Evolutionary conservation across 768 basidiomycete species (phyloP), one percentile per base, ranked within the genome.

Genomic region (Cubamyces lactineus): DNA sequence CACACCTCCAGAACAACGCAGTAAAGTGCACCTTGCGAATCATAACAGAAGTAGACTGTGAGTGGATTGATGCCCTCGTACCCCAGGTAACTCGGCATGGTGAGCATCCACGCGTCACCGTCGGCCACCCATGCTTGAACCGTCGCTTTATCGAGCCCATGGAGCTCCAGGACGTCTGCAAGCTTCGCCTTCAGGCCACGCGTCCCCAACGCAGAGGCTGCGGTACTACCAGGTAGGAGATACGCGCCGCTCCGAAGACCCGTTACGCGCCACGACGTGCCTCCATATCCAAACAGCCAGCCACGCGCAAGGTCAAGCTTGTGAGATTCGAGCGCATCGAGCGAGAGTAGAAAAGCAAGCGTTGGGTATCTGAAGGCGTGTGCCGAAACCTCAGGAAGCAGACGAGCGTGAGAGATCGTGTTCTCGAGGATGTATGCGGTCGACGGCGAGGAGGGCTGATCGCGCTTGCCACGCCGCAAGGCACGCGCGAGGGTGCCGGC

Each of bases 41-140:
- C 69, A 68, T 90, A 90, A 67, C 84, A 82, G 64, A 84, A 88
- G 71, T 88, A 89, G 24, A 87, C 83, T 0, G 85, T 85, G 45
- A 90, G 73, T 0, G 89, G 89, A 61, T 90, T 90, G 55, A 89
- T 86, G 0, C 86, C 89, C 68, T 88, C 85, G 53, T 79, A 82
- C 0, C 89, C 89, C 28, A 86, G 60, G 53, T 84, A 83, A 54
- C 81, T 84, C 3, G 88, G 89, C 85, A 89, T 89, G 2, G 89
- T 88, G 74, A 91, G 75, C 77, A 91, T 82, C 87, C 88, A 92
- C 0, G 82, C 80, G 60, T 84, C 84, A 24, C 66, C 54, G 4
- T 52, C 68, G 9, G 64, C 68, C 2, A 26, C 53, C 57, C 57
- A 59, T 41, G n/a, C 28, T 15, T 19, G 49, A 21, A 41, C 6